Conservation (phyloP, 768 basidiomycete genomes). For the Symmetrospora coprosmae region DNA sequence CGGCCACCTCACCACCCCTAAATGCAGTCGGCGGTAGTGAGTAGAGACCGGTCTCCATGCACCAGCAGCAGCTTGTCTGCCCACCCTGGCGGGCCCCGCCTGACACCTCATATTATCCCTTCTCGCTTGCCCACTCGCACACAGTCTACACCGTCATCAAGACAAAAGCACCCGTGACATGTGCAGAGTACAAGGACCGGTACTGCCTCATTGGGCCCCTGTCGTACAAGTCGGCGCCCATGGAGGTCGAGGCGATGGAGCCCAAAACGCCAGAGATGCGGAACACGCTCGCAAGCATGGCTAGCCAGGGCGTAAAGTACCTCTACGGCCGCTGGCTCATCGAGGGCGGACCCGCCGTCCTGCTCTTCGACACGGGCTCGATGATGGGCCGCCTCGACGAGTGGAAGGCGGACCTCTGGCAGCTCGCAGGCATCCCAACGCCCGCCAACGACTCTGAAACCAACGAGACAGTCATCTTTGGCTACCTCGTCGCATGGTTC, state of each 20-base stretch:
- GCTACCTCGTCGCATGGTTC: conserved; percentile 98
- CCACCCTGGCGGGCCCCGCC: background rate
- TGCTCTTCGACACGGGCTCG: conserved; percentile 88
- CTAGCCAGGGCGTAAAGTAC: conserved; percentile 74
- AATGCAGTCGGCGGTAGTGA: conserved; percentile 19
- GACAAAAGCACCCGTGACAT: conserved; percentile 96
- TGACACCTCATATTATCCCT: background rate
- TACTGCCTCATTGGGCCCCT: conserved; percentile 96
- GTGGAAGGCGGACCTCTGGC: conserved; percentile 99
- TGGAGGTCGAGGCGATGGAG: conserved; percentile 94
- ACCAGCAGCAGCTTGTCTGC: background rate
- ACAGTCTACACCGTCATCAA: conserved; percentile 25
- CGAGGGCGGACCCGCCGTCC: conserved; percentile 85
- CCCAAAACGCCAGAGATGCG: conserved; percentile 49
- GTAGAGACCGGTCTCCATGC: background rate
- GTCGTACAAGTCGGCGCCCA: conserved; percentile 91
- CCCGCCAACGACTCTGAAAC: conserved; percentile 95
- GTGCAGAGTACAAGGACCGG: conserved; percentile 84
- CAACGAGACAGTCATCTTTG: conserved; percentile 94
- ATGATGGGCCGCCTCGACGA: conserved; percentile 80
- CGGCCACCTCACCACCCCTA: too few relatives aligned
- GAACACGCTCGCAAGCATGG: conserved; percentile 66
- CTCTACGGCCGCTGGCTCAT: conserved; percentile 97
- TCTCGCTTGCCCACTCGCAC: background rate
- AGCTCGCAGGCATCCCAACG: conserved; percentile 89